Base-by-base conservation (phyloP, 163 green algal genomes). In the Chloroidium sp. region DNA sequence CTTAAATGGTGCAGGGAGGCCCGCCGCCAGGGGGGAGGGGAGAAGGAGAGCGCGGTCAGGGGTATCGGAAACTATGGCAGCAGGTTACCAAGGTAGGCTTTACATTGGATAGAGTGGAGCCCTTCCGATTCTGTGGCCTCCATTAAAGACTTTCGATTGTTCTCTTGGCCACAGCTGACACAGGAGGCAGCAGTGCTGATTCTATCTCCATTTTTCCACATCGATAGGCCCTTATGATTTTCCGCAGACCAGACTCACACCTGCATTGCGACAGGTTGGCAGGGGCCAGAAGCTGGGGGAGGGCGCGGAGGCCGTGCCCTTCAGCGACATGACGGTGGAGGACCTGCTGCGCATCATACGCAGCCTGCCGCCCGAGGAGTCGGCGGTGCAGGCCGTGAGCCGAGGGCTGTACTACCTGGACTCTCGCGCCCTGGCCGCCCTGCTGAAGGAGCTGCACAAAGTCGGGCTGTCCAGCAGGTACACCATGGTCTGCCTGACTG, bases 401-500 rank as follows among this genome's bases (percentile, higher is more conserved):
- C 82, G 88, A 78, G 92, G 90, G 2, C 88, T 97, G 2, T 88
- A 90, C 75, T 93, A 89, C 80, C 88, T 97, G 62, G 93, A 97
- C 86, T 89, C 82, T 62, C 88, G 88, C 14, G 92, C 92, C 2
- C 81, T 90, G 59, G 92, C 92, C 4, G 92, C 92, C 0, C 84
- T 97, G 76, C 88, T 97, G 3, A 97, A 97, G 85, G 92, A 93
- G 79, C 88, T 95, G 1, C 76, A 87, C 76, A 94, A 90, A 86
- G 80, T 84, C 62, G 91, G 92, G 57, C 78, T 81, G 59, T 76
- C 78, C 58, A 81, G 76, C 83, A 90, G 83, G 76, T 82, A 72
- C 12, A 72, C 59, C 36, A n/a, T 72, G 10, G 3, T 76, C 12
- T 60, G 72, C 72, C 3, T 57, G 36, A 36, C 36, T 36, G 36